phyloP scores from a whole-genome alignment of 768 basidiomycete species.

The Boletus coccyginus region DNA sequence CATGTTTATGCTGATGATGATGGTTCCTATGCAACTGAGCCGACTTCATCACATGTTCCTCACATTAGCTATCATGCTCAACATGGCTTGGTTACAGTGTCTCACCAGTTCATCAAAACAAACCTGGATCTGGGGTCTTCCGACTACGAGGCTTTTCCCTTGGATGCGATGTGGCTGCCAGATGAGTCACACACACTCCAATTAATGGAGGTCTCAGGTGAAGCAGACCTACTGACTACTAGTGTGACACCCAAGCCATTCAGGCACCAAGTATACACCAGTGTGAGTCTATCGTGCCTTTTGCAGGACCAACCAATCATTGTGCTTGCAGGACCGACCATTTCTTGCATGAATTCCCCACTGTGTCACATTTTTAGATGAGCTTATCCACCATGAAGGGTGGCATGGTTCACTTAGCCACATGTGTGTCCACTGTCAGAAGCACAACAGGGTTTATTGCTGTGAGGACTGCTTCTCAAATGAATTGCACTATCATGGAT shows the following conservation, averaged over 20 bases:
- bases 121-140: too few species aligned
- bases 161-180: too few species aligned
- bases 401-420: background rate
- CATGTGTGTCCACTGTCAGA: background rate
- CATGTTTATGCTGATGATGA: background rate
- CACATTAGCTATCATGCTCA: background rate
- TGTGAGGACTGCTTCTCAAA: conserved; percentile 13
- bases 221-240: background rate
- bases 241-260: background rate
- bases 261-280: background rate
- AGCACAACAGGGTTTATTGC: background rate
- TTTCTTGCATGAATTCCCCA: conserved; percentile 4
- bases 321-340: conserved; percentile 9
- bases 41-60: too few species aligned
- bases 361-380: conserved; percentile 2
- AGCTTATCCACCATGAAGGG: conserved; percentile 15
- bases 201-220: background rate
- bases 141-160: too few species aligned
- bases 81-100: background rate
- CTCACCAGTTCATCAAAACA: background rate
- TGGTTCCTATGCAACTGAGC: too few species aligned
- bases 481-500: conserved; percentile 5
- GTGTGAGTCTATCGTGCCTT: too few species aligned
- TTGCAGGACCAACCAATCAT: too few species aligned
- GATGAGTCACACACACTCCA: too few species aligned